phyloP scores from a whole-genome alignment of 148 eudicot genomes.

The Cornus kousa region DNA sequence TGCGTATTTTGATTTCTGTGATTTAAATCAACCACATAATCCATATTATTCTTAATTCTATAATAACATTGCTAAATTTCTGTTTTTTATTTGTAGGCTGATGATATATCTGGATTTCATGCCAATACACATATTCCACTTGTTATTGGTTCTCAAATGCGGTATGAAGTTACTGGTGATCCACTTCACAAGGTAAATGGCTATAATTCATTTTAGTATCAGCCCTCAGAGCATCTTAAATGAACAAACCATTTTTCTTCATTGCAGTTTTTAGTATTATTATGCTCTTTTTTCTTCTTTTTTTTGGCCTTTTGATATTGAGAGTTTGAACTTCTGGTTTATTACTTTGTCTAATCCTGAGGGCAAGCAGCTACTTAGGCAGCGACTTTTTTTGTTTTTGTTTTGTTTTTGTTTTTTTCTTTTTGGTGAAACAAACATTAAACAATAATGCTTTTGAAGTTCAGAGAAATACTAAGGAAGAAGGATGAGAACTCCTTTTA shows the following conservation, averaged over 20 bases:
- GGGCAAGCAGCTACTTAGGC: not conserved
- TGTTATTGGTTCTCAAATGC: slow-evolving; percentile 88
- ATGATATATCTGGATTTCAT: slow-evolving; percentile 76
- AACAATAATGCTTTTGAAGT: too few relatives aligned
- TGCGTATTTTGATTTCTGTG: not conserved
- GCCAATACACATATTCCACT: slow-evolving; percentile 92
- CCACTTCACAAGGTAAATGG: slow-evolving; percentile 65
- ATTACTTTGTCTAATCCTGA: not conserved
- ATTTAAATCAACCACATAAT: not conserved
- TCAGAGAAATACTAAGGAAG: too few relatives aligned
- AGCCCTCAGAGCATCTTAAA: not conserved
- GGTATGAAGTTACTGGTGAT: slow-evolving; percentile 93
- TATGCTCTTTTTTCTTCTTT: too few relatives aligned
- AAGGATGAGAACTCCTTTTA: too few relatives aligned
- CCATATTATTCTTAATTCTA: not conserved
- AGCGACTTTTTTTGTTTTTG: not conserved
- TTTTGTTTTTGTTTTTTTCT: too few relatives aligned
- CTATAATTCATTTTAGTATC: not conserved
- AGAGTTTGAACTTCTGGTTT: not conserved
- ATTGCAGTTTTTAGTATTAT: not conserved
- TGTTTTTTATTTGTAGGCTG: slow-evolving; percentile 46
- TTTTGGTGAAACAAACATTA: too few relatives aligned
- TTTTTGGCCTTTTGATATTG: not conserved
- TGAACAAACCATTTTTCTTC: not conserved
- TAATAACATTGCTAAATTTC: not conserved